A percentile compares a stretch with the other conserved stretches of the same genome.
Evolutionary conservation across 805 yeast genomes (phyloP).

Genomic region (Spencermartinsiella europaea): DNA sequence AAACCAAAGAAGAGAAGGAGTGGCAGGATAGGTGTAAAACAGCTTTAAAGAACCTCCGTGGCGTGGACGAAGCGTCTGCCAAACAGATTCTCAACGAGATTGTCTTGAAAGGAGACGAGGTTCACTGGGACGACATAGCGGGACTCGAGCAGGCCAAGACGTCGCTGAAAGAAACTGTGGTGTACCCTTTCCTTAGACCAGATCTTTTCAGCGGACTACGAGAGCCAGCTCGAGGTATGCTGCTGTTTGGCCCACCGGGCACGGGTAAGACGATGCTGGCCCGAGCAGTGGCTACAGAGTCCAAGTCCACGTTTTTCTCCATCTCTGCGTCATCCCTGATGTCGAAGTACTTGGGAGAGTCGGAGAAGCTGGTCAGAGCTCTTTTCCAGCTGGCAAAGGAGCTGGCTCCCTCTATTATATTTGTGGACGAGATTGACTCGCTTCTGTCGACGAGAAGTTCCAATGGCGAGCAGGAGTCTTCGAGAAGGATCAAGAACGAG

Average conservation of each 20-base stretch:
- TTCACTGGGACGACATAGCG: conserved; percentile 92
- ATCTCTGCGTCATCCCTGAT: conserved; percentile 87
- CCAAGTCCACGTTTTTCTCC: conserved; percentile 86
- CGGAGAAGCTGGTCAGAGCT: conserved; percentile 89
- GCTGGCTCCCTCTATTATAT: conserved; percentile 87
- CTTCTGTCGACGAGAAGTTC: conserved; percentile 75
- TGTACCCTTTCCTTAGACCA: conserved; percentile 90
- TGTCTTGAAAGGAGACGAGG: conserved; percentile 83
- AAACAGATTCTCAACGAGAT: conserved; percentile 83
- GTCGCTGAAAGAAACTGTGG: conserved; percentile 90
- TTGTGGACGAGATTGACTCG: conserved; percentile 95
- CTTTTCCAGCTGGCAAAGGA: conserved; percentile 78
- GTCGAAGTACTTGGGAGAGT: conserved; percentile 79
- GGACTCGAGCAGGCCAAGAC: conserved; percentile 86
- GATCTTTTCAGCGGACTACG: conserved; percentile 85
- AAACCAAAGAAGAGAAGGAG: conserved; percentile 18
- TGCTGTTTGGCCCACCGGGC: conserved; percentile 97
- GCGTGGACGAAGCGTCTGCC: conserved; percentile 76
- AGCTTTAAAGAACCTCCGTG: conserved; percentile 39
- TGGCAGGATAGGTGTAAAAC: conserved; percentile 31
- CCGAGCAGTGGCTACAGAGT: conserved; percentile 92
- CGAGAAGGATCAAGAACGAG: conserved; percentile 86
- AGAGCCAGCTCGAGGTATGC: conserved; percentile 96
- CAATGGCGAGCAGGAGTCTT: conserved; percentile 76
- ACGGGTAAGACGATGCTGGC: conserved; percentile 98